These are phyloP conservation scores for Eucalyptus pumila DNA, from an alignment of 345 rosid species.

Conservation along the genomic window DNA sequence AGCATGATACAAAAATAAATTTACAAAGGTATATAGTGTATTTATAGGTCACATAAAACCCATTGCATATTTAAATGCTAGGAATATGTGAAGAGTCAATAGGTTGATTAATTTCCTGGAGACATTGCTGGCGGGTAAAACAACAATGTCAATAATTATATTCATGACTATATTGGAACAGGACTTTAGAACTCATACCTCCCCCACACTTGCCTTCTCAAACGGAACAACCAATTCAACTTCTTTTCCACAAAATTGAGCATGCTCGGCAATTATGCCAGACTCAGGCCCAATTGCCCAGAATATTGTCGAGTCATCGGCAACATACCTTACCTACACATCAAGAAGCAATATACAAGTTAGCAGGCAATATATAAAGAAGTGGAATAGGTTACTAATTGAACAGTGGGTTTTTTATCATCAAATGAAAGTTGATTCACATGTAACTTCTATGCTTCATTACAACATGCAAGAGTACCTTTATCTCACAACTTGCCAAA, in stretches of 20 bases:
- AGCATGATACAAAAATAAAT: background rate
- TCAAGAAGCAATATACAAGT: background rate
- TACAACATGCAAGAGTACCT: constrained; percentile 27
- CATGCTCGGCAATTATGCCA: constrained; percentile 57
- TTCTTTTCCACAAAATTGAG: constrained; percentile 73
- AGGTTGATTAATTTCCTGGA: background rate
- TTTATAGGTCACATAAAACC: background rate
- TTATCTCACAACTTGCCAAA: constrained; percentile 81
- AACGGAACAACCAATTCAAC: constrained; percentile 89
- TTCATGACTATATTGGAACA: background rate
- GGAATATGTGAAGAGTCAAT: background rate
- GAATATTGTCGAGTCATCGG: constrained; percentile 80
- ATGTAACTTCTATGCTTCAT: background rate
- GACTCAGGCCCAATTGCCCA: constrained; percentile 91
- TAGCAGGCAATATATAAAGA: background rate
- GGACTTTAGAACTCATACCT: constrained; percentile 32
- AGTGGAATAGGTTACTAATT: background rate
- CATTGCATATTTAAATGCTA: background rate
- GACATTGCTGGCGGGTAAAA: background rate
- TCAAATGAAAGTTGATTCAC: background rate
- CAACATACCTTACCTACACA: constrained; percentile 61
- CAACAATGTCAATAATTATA: background rate
- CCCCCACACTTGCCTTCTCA: constrained; percentile 62
- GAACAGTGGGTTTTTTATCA: background rate
- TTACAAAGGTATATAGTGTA: background rate